Evolutionary conservation across 345 rosid genomes (phyloP).

Genomic region (Diplotaxis tenuifolia): DNA sequence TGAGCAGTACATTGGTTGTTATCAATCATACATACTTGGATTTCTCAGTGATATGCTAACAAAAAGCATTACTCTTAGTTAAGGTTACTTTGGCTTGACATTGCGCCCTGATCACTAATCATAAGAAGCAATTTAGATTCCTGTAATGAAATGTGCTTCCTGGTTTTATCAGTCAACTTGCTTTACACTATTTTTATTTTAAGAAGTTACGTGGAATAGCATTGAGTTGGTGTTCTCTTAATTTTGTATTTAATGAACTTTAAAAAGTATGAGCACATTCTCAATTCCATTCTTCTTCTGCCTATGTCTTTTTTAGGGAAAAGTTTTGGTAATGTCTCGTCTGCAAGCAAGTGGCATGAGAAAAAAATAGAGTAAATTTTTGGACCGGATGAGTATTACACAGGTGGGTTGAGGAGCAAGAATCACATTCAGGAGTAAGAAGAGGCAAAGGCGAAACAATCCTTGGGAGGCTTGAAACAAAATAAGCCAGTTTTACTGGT

Average conservation of each 20-base stretch:
- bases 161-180: neutral
- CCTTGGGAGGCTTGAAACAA: slow-evolving; percentile 1
- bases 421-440: neutral
- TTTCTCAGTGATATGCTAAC: neutral
- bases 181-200: neutral
- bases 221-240: neutral
- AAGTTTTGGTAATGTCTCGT: slow-evolving; percentile 12
- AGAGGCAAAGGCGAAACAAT: neutral
- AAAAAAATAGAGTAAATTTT: neutral
- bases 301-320: slow-evolving; percentile 15
- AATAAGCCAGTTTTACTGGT: slow-evolving; percentile 16
- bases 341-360: slow-evolving; percentile 8
- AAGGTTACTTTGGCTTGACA: neutral
- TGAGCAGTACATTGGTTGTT: neutral
- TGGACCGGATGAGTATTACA: slow-evolving; percentile 4
- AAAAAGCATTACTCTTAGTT: neutral
- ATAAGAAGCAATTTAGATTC: neutral
- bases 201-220: neutral
- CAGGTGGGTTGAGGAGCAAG: slow-evolving; percentile 18
- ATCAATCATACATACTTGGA: neutral
- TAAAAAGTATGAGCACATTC: neutral
- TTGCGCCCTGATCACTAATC: neutral
- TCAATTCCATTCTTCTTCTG: slow-evolving; percentile 8
- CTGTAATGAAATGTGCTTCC: neutral
- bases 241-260: neutral